Base-by-base conservation (phyloP, 2,329 filamentous ascomycete genomes). In the Trichoderma semiorbis region DNA sequence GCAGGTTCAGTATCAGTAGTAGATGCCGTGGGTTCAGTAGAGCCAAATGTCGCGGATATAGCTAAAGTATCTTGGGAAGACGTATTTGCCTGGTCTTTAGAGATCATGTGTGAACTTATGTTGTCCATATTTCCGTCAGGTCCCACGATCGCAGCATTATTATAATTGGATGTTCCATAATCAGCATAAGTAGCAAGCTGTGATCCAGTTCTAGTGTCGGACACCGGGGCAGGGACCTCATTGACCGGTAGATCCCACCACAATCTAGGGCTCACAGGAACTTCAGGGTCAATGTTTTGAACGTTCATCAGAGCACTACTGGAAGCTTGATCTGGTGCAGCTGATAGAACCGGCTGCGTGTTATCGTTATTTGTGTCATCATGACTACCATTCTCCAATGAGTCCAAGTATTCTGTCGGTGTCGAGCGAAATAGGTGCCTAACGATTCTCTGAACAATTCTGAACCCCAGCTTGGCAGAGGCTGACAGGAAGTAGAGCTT, bases 391-490 rank as follows among this genome's bases (percentile, higher is more conserved):
- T 7, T 14, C 7, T 30, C 26, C 26, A 69, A 3, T 8, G 3
- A 69, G 1, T 26, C 36, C 11, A 60, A n/a, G n/a, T 69, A 34
- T 3, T 60, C 55, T 2, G 3, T 8, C 5, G 55, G 36, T 8
- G 36, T 39, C 3, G 7, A 10, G 14, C 36, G 36, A 32, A 60
- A 34, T 2, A 69, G 0, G 14, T 32, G 28, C 16, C 28, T n/a
- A 7, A 30, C 55, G 53, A 81, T 77, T 28, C 76, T 76, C 10
- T 75, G 71, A 3, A 82, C 76, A 12, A 82, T 78, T 21, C 80
- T 77, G 30, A 81, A 77, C 1, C 80, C 81, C 3, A 78, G 78
- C 60, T 78, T 81, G 6, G 80, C 80, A 2, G 80, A 81, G 63
- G 76, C 77, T 2, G 80, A 81, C 2, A 81, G 72, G 16, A 69